phyloP scores from a whole-genome alignment of 2,329 filamentous ascomycete species.

The Colletotrichum shisoi region DNA sequence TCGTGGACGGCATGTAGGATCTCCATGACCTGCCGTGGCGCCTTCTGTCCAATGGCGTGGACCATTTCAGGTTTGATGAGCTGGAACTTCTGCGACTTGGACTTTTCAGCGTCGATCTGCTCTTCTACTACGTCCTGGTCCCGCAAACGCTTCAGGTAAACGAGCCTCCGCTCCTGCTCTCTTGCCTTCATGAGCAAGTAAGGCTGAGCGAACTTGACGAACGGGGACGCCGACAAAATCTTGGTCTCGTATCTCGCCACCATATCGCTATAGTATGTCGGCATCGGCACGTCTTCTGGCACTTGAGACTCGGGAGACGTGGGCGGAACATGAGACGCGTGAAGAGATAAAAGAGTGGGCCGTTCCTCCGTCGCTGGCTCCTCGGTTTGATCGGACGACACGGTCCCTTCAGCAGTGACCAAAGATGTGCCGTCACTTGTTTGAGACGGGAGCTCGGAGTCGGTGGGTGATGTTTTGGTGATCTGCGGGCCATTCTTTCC shows the following conservation, averaged over 20 bases:
- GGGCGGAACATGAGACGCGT: slow-evolving; percentile 54
- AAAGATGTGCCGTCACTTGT: slow-evolving; percentile 33
- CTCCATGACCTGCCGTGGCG: slow-evolving; percentile 87
- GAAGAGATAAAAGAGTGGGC: slow-evolving; percentile 48
- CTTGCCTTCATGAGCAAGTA: slow-evolving; percentile 91
- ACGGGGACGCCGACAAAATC: slow-evolving; percentile 92
- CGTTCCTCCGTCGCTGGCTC: slow-evolving; percentile 42
- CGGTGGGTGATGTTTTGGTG: slow-evolving; percentile 48
- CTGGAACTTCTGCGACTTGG: slow-evolving; percentile 77
- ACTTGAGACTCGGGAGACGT: slow-evolving; percentile 63
- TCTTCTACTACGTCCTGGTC: slow-evolving; percentile 75
- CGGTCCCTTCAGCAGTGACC: slow-evolving; percentile 43
- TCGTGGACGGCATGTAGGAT: slow-evolving; percentile 94
- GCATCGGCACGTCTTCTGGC: slow-evolving; percentile 81
- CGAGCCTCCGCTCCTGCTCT: slow-evolving; percentile 85
- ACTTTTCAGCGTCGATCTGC: slow-evolving; percentile 66
- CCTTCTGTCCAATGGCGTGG: slow-evolving; percentile 78
- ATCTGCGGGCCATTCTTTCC: slow-evolving; percentile 46
- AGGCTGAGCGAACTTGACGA: slow-evolving; percentile 93
- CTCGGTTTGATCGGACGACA: slow-evolving; percentile 43
- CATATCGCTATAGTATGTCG: slow-evolving; percentile 94
- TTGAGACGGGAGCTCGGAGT: slow-evolving; percentile 46
- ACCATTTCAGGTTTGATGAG: slow-evolving; percentile 97
- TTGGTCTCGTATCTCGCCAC: slow-evolving; percentile 93
- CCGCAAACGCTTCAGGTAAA: slow-evolving; percentile 81